Base-by-base conservation (phyloP, 352 stramenopile species). In the Globisporangium nunn region DNA sequence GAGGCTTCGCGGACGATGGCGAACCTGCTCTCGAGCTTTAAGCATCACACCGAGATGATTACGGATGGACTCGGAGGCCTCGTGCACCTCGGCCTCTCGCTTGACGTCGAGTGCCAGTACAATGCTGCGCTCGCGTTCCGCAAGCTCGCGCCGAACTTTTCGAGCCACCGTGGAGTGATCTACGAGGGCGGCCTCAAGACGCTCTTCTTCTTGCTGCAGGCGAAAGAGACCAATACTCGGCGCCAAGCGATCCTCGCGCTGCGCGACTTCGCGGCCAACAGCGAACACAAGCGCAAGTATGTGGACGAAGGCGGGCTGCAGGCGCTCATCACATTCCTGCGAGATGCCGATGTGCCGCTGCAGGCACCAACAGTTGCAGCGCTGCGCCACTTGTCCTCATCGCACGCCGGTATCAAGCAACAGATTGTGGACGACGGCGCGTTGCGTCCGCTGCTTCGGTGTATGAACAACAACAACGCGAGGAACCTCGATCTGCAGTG, bases 81-180 rank as follows among this genome's bases (percentile, higher is more conserved):
- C 14, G 85, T 98, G 44, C 75, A 86, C 54, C 74, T 99, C n/a
- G 92, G 87, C 6, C 66, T 93, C 7, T 93, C 76, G 44, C 67
- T 91, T 29, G 96, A 98, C 58, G 53, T 75, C 17, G 93, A 98
- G 69, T 98, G 93, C 58, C 88, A 97, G 67, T 98, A 98, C 66
- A 95, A 98, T 65, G 86, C 92, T 2, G 87, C 93, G 4, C 66
- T 98, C n/a, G 86, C 83, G 14, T 89, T 98, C 56, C 89, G 95
- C 8, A 99, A 98, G 69, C 76, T 99, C 10, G 85, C 86, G 11
- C 86, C 91, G 6, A 98, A 98, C 63, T 79, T 93, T 48, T 74
- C 76, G 7, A 96, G 91, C 49, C 95, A 98, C 58, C 63, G 73
- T 5, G 72, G 79, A 6, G 74, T 97, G 53, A 77, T 98, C 37